Percentiles rank a stretch among this genome's conserved stretches.
phyloP scores from a whole-genome alignment of 176 grass and related monocot genomes.

The Ananas comosus region DNA sequence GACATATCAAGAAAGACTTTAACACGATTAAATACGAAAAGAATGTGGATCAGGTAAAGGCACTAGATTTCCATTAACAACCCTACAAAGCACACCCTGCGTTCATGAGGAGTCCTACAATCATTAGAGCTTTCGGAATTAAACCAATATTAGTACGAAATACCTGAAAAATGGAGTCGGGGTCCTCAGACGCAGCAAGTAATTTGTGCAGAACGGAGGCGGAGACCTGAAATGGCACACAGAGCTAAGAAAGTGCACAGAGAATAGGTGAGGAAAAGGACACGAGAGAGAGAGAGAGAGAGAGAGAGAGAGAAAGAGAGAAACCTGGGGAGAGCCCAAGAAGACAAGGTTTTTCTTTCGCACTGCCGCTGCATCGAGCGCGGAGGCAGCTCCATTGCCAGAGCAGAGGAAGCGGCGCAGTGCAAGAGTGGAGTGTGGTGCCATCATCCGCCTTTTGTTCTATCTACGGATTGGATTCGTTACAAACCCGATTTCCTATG shows the following conservation, averaged over 20 bases:
- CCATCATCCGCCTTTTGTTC: no score
- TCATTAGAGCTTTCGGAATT: neutral
- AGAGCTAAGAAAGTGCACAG: neutral
- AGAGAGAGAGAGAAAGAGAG: neutral
- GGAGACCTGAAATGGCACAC: constrained; percentile 2
- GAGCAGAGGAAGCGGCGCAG: constrained; percentile 15
- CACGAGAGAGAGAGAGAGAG: neutral
- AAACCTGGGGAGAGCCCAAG: constrained; percentile 21
- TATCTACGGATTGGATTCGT: no score
- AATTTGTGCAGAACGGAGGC: constrained; percentile 17
- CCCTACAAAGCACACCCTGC: no score
- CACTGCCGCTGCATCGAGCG: neutral
- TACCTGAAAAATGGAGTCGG: constrained; percentile 19
- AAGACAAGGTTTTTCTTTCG: constrained; percentile 18
- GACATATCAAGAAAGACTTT: no score
- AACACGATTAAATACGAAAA: no score
- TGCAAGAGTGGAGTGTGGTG: no score
- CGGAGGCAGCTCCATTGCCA: neutral
- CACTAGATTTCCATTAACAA: no score
- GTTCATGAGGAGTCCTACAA: no score
- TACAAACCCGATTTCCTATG: no score
- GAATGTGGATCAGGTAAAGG: no score
- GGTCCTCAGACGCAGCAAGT: constrained; percentile 10
- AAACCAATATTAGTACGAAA: neutral
- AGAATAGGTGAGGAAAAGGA: neutral